Base-by-base conservation (phyloP, 345 rosid species). In the Eucalyptus tenuipes region DNA sequence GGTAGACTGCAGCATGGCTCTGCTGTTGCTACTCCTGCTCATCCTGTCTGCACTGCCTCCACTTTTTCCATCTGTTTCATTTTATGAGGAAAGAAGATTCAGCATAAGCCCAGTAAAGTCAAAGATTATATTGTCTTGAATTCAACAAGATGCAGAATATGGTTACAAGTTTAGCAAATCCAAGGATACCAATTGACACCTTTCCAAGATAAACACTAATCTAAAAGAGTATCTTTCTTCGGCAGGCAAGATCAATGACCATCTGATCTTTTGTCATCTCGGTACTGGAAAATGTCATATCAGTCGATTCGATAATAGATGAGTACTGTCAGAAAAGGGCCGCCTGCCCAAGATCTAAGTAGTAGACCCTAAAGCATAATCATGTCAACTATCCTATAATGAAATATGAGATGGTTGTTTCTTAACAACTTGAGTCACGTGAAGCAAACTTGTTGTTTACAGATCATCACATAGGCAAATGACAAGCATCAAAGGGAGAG, bases 61-160 rank as follows among this genome's bases (percentile, higher is more conserved):
- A 89, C 49, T 87, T 90, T 90, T 95, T 97, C 96, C 96, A 95
- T 92, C 88, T 94, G 53, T 92, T 96, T 98, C 98, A 96, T 87
- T 94, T 93, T 94, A 96, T 96, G 91, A n/a, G n/a, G 33, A 59
- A 27, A 27, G 27, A 49, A 9, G 24, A 14, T 47, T 20, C 29
- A 29, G 18, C 37, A 29, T 61, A 29, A 61, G 71, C 16, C 33
- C 37, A 13, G 8, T 29, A 29, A 61, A 61, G 33, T 61, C 37
- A 1, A 61, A 61, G 37, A 29, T 29, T 29, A 61, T 29, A 7
- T 7, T 15, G 17, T 61, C 33, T 61, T 61, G 37, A 61, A 61
- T 1, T 61, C 37, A 61, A 61, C 3, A 61, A 17, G 33, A 29
- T 61, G 29, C 4, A 29, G 5, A 29, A 59, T 27, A 59, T 13